Percentiles rank a stretch among this genome's conserved stretches.
Conservation (phyloP, 179 eudicot genomes). For the Amaranthus tricolor region DNA sequence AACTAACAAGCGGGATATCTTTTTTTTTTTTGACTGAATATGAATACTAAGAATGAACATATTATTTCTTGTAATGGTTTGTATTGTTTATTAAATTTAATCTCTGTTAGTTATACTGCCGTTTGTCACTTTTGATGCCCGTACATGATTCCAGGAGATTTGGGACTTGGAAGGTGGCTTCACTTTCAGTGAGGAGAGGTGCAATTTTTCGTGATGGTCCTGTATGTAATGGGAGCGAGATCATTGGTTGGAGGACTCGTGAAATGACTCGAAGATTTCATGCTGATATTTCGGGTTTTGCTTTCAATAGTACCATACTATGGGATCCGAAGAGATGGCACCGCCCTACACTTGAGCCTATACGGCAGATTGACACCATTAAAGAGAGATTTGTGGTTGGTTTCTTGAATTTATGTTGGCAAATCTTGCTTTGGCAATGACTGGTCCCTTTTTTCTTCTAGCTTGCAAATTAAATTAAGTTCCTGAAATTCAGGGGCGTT, state of each 20-base stretch:
- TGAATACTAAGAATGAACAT: background rate
- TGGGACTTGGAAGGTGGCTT: conserved; percentile 80
- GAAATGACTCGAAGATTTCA: conserved; percentile 56
- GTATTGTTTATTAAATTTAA: background rate
- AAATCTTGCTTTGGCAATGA: background rate
- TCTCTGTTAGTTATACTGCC: background rate
- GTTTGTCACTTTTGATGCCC: conserved; percentile 7
- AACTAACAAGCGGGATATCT: background rate
- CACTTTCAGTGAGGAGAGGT: conserved; percentile 30
- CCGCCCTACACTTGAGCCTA: conserved; percentile 50
- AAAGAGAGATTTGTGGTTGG: conserved; percentile 50
- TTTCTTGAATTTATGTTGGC: conserved; percentile 14
- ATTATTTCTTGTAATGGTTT: background rate
- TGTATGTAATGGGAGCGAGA: conserved; percentile 62
- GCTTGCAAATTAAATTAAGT: background rate
- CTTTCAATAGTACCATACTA: conserved; percentile 79
- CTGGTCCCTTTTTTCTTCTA: background rate
- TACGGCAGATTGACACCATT: conserved; percentile 56
- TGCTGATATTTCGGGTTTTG: conserved; percentile 69
- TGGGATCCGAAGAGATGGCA: conserved; percentile 86
- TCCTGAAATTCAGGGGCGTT: background rate
- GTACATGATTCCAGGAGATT: conserved; percentile 52
- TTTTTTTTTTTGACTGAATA: background rate
- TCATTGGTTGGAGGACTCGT: conserved; percentile 68
- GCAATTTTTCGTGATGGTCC: conserved; percentile 57